Evolutionary conservation across 2,329 filamentous ascomycete species (phyloP).

Genomic region (Xylariaceae sp.): DNA sequence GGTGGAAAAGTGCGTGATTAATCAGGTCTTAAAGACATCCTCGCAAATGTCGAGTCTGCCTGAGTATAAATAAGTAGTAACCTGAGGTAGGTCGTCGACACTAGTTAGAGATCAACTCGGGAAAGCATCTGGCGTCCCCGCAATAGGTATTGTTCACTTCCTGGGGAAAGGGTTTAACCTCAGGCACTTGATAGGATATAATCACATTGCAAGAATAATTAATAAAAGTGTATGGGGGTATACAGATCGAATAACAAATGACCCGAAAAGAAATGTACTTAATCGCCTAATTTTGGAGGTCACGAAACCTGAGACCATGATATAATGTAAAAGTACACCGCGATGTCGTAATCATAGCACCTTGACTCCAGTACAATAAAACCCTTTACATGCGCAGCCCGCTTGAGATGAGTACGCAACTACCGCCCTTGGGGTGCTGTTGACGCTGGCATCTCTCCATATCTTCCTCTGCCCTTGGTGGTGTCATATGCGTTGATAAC

Average conservation of each 20-base stretch:
- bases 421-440: conserved; percentile 23
- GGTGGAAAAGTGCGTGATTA: no score
- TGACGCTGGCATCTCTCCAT: conserved; percentile 78
- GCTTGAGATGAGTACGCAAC: conserved; percentile 8
- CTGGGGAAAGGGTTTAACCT: background rate
- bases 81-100: no score
- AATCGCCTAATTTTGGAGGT: conserved; percentile 11
- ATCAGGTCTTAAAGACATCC: no score
- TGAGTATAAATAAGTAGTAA: no score
- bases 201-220: no score
- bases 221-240: no score
- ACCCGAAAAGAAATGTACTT: conserved; percentile 11
- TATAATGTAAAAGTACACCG: conserved; percentile 14
- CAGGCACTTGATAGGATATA: background rate
- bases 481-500: conserved; percentile 98
- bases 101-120: no score
- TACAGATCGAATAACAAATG: background rate
- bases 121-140: no score
- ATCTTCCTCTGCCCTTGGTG: conserved; percentile 81
- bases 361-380: conserved; percentile 18
- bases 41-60: no score
- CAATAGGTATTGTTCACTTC: no score
- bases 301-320: conserved; percentile 6
- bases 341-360: conserved; percentile 17
- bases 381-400: conserved; percentile 9